These are phyloP conservation scores for Allium fistulosum DNA, from an alignment of 106 monocot species.

Conservation along the genomic window DNA sequence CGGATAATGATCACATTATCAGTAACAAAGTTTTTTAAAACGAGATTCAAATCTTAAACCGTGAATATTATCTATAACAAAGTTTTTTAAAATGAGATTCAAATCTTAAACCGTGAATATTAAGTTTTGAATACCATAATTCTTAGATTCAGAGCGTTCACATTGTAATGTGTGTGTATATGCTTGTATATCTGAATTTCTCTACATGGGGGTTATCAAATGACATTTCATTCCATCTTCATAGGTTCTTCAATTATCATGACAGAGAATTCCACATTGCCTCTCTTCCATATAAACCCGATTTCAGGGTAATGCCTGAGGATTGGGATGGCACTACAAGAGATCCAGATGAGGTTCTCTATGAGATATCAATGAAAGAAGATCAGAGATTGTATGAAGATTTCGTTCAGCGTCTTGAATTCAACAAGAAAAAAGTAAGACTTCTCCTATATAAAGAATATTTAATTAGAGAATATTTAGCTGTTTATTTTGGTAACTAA, in stretches of 20 bases:
- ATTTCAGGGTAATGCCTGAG: constrained; percentile 92
- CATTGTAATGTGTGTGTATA: neutral
- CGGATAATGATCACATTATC: no score
- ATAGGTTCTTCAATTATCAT: constrained; percentile 77
- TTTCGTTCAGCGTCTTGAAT: constrained; percentile 65
- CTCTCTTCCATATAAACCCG: constrained; percentile 79
- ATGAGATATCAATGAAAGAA: constrained; percentile 87
- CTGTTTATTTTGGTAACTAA: no score
- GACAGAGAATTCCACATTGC: constrained; percentile 91
- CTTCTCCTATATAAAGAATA: neutral
- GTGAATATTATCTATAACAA: no score
- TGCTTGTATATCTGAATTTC: no score
- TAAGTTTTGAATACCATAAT: no score
- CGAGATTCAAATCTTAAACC: no score
- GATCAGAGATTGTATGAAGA: constrained; percentile 79
- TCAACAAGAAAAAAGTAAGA: constrained; percentile 81
- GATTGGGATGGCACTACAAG: constrained; percentile 81
- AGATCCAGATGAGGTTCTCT: constrained; percentile 86
- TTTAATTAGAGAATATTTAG: no score
- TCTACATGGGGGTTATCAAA: no score
- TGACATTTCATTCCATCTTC: neutral
- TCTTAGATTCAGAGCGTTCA: neutral
- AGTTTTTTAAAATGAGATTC: no score
- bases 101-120: no score
- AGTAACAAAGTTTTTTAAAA: no score